Evolutionary conservation across 2,329 filamentous ascomycete species (phyloP).

Genomic region (Hymenoscyphus linearis): DNA sequence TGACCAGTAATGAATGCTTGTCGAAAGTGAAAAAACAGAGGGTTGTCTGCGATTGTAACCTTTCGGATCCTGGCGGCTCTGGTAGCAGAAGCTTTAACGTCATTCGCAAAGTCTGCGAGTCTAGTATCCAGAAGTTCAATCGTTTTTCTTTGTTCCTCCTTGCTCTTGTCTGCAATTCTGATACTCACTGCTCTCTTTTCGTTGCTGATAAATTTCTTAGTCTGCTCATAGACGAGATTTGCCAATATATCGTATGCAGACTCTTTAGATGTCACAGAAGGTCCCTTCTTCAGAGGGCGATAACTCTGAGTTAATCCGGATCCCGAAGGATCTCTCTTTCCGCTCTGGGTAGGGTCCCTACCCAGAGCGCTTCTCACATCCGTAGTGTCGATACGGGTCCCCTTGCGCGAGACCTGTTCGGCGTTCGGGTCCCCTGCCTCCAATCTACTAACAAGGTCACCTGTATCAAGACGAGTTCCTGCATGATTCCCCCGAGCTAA

Average conservation of each 20-base stretch:
- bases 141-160: not conserved
- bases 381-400: too few species aligned
- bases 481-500: too few species aligned
- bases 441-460: too few species aligned
- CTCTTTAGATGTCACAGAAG: not conserved
- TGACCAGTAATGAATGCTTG: conserved; percentile 54
- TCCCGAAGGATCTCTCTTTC: too few species aligned
- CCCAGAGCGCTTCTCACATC: too few species aligned
- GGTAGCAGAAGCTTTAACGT: conserved; percentile 12
- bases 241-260: conserved; percentile 7
- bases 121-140: conserved; percentile 9
- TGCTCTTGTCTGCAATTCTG: not conserved
- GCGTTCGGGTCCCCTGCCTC: too few species aligned
- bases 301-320: too few species aligned
- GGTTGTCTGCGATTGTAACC: conserved; percentile 16
- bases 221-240: conserved; percentile 1
- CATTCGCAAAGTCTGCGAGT: conserved; percentile 10
- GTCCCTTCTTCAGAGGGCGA: too few species aligned
- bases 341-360: too few species aligned
- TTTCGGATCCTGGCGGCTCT: conserved; percentile 13
- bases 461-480: too few species aligned
- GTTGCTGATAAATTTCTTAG: not conserved
- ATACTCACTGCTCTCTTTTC: not conserved
- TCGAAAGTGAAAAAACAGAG: conserved; percentile 38
- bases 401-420: too few species aligned